phyloP scores from a whole-genome alignment of 257 asterid species.

The Penstemon barbatus region DNA sequence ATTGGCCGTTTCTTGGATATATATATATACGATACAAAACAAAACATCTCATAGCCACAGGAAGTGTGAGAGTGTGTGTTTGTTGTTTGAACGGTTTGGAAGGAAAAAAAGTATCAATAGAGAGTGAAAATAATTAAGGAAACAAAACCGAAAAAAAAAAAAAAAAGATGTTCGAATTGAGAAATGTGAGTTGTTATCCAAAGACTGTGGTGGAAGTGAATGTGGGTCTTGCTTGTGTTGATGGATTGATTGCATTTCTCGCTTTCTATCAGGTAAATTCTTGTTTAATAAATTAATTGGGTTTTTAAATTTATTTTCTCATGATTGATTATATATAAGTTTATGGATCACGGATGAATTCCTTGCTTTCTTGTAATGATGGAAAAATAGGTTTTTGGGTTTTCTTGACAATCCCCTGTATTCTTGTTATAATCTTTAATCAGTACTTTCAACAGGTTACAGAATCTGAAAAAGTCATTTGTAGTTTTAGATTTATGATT shows the following conservation, averaged over 20 bases:
- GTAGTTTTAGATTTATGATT: not conserved
- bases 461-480: too few species aligned
- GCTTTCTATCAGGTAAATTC: conserved; percentile 65
- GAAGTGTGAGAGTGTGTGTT: conserved; percentile 22
- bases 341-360: conserved; percentile 2
- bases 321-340: too few species aligned
- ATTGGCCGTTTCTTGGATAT: conserved; percentile 2
- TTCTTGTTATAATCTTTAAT: too few species aligned
- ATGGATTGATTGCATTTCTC: conserved; percentile 64
- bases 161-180: conserved; percentile 55
- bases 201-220: conserved; percentile 62
- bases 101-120: not conserved
- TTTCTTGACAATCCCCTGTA: not conserved
- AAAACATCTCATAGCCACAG: not conserved
- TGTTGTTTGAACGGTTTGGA: conserved; percentile 24
- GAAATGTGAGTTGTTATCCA: conserved; percentile 59
- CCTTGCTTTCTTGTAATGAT: not conserved
- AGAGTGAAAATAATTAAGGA: too few species aligned
- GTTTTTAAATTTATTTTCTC: conserved; percentile 12
- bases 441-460: too few species aligned
- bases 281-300: not conserved
- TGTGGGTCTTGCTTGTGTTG: conserved; percentile 63
- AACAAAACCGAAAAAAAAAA: not conserved
- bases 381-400: not conserved
- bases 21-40: not conserved